Evolutionary conservation across 2,329 filamentous ascomycete genomes (phyloP).

Genomic region (Aotearoamyces nothofagi): DNA sequence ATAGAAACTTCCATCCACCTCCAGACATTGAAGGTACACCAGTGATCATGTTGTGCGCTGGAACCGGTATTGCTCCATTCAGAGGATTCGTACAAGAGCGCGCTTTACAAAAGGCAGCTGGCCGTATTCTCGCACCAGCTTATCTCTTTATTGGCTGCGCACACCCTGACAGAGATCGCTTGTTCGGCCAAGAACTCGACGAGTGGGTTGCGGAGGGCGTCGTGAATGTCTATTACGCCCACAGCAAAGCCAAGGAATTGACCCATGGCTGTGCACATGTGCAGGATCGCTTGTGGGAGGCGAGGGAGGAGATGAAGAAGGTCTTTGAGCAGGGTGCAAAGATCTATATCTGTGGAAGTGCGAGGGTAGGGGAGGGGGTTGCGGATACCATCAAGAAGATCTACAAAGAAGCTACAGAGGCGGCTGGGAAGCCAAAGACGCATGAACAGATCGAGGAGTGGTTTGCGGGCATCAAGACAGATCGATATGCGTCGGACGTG

Average conservation of each 20-base stretch:
- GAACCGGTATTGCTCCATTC: constrained; percentile 30
- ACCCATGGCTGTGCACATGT: constrained; percentile 12
- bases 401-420: constrained; percentile 22
- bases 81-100: constrained; percentile 32
- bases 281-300: constrained; percentile 14
- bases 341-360: constrained; percentile 15
- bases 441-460: constrained; percentile 26
- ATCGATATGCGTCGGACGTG: constrained; percentile 30
- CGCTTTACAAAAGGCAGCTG: constrained; percentile 25
- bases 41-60: constrained; percentile 19
- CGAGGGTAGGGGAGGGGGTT: constrained; percentile 26
- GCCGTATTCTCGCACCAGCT: constrained; percentile 12
- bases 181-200: constrained; percentile 11
- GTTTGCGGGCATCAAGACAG: constrained; percentile 27
- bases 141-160: constrained; percentile 15
- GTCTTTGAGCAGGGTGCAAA: constrained; percentile 12
- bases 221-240: constrained; percentile 13
- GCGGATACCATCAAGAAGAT: constrained; percentile 25
- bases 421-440: constrained; percentile 18
- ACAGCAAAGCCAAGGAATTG: constrained; percentile 7
- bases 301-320: constrained; percentile 10
- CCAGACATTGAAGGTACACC: constrained; percentile 15
- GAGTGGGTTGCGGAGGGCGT: constrained; percentile 12
- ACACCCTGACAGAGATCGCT: constrained; percentile 10
- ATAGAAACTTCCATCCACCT: constrained; percentile 15